Evolutionary conservation across 768 basidiomycete genomes (phyloP), one percentile per base, ranked within the genome.

Genomic region (Asterophora lycoperdoides): DNA sequence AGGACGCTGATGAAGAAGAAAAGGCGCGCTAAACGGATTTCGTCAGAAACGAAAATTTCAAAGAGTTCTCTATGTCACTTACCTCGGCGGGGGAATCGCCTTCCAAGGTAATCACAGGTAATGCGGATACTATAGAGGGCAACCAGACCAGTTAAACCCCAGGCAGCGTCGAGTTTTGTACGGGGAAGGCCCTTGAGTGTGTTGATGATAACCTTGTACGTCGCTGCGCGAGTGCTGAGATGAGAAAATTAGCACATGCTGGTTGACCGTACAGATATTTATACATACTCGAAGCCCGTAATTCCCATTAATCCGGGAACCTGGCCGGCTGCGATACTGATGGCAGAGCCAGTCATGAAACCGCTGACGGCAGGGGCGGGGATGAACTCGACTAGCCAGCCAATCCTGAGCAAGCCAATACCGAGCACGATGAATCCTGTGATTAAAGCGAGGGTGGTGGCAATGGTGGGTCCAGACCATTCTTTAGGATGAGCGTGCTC

Each of bases 311-410:
- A 66, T 0, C 85, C 87, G 1, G 95, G 93, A 4, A 96, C 76
- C 68, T 99, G 95, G 29, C 91, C 83, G 14, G 83, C 76, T 13
- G 83, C 85, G 58, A 98, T 98, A 64, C 75, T 93, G 69, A 97
- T 82, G 30, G 95, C 95, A n/a, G 89, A 93, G 15, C 95, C 95
- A 0, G 95, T 98, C 93, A 99, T 96, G 71, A 95, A 90, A 15
- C 86, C 87, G 57, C 84, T 86, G 51, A 92, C 84, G 2, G 89
- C 89, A 2, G 88, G 87, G 6, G 80, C 76, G 15, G 90, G 88
- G 53, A 94, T 97, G 64, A 98, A 93, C 62, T 98, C 94, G 43
- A 98, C 86, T 28, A 97, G 70, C 91, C 93, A 95, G 0, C 96
- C 96, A 5, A 97, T 59, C 8, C 96, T 80, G 9, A 98, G 73